These are phyloP conservation scores for Vigna nakashimae DNA, from an alignment of 306 rosid genomes.

Conservation along the genomic window DNA sequence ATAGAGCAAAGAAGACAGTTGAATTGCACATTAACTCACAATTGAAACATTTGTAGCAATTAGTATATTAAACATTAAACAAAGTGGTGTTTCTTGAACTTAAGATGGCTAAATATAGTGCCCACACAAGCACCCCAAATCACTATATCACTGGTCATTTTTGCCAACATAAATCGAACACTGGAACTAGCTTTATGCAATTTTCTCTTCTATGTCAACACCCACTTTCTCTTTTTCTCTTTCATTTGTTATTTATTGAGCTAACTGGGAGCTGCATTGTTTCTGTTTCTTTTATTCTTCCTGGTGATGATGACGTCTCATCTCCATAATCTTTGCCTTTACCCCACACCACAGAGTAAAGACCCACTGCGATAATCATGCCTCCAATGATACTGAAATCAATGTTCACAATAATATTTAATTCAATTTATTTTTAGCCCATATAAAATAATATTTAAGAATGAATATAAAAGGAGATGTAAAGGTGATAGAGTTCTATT, in stretches of 20 bases:
- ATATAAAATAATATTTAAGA: no score
- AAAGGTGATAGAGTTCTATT: not conserved
- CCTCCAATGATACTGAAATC: slow-evolving; percentile 64
- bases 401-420: not conserved
- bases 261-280: slow-evolving; percentile 42
- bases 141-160: not conserved
- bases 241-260: slow-evolving; percentile 28
- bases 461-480: not conserved
- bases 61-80: not conserved
- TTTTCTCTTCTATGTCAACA: not conserved
- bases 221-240: not conserved
- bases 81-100: not conserved
- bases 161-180: not conserved
- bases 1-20: not conserved
- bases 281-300: slow-evolving; percentile 31
- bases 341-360: slow-evolving; percentile 82
- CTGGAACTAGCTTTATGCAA: not conserved
- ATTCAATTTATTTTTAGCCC: no score
- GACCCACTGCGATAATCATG: slow-evolving; percentile 67
- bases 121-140: slow-evolving; percentile 11
- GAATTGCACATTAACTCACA: no score
- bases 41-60: slow-evolving; percentile 6
- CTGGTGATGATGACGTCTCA: not conserved
- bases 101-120: slow-evolving; percentile 29
- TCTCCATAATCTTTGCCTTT: slow-evolving; percentile 61